Base-by-base conservation (phyloP, 2,329 filamentous ascomycete species). In the Trichoderma sp. region DNA sequence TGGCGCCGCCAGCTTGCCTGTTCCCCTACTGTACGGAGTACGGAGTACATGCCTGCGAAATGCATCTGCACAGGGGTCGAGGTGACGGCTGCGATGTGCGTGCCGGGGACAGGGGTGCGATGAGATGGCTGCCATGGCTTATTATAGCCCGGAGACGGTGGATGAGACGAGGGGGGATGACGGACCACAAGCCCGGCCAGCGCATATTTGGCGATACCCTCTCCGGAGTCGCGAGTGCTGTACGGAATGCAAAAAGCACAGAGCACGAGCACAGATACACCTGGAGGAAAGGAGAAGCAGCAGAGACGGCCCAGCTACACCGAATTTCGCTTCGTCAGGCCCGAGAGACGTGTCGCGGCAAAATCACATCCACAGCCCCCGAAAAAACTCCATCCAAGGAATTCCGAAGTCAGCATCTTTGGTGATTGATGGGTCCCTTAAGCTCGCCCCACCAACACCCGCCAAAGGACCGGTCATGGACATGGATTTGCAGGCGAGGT, bases 31-130 rank as follows among this genome's bases (percentile, higher is more conserved):
- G n/a, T n/a, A n/a, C n/a, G n/a, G n/a, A n/a, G n/a, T n/a, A n/a
- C n/a, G n/a, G n/a, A n/a, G n/a, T n/a, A 42, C 63, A 54, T 61
- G 67, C 64, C 45, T 29, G 61, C 48, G 67, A 68, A 65, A 61
- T 65, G 64, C 64, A 67, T 69, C 58, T 63, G 68, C 58, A 50
- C 68, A 69, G 68, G 68, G 68, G 64, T 69, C 15, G 37, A 48
- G 27, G 64, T 69, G 68, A 69, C 54, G 68, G 68, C 64, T 63
- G 58, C 64, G 52, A 69, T 67, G 68, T 63, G 67, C 52, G 64
- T 67, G 68, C 68, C 59, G 64, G 68, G 64, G 48, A 37, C 68
- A 67, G 68, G 68, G 67, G 48, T 69, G 68, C 39, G 58, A 64
- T 32, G 59, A 60, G 58, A 60, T 50, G 37, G 27, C 37, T 59